Evolutionary conservation across 345 rosid genomes (phyloP), one percentile per base, ranked within the genome.

Genomic region (Balakata baccata): DNA sequence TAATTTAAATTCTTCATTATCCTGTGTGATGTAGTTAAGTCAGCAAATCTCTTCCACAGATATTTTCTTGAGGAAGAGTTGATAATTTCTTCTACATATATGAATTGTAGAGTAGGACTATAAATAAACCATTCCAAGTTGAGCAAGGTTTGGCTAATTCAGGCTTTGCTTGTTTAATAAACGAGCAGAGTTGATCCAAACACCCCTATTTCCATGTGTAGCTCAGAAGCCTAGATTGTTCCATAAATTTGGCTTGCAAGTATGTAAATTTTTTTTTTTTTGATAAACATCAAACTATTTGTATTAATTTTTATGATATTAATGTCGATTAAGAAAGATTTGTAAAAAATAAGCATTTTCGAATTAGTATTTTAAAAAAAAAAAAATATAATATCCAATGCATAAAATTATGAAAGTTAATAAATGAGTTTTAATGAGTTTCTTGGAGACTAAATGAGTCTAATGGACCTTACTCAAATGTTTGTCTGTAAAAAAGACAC

Each of bases 41-140:
- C 34, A 63, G 12, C 59, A 56, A 61, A 66, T 70, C n/a, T 69
- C 66, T 23, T 64, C 64, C n/a, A 29, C 20, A 18, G 29, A 22
- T 76, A 37, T 82, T 54, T 74, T 34, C 58, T 62, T 46, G 43
- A 69, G 66, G 23, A 59, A 51, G n/a, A 13, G 20, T 13, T 62
- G 23, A 13, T 6, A 23, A 18, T 65, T 41, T 43, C 45, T 59
- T 74, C 6, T 47, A 41, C 37, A 5, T 18, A 22, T 58, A 46
- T 67, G 58, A 57, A 47, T 38, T n/a, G 17, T 66, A 11, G 37
- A 43, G 18, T 51, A 51, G 54, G 54, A 4, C 18, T 13, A 16
- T 2, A 51, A 51, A 13, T 51, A 51, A 12, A 18, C 59, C 23
- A 29, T 29, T 29, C 34, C 34, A 54, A 54, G 17, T 20, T 7